Evolutionary conservation across 352 stramenopile species (phyloP).

Genomic region (Phytophthora tubulina): DNA sequence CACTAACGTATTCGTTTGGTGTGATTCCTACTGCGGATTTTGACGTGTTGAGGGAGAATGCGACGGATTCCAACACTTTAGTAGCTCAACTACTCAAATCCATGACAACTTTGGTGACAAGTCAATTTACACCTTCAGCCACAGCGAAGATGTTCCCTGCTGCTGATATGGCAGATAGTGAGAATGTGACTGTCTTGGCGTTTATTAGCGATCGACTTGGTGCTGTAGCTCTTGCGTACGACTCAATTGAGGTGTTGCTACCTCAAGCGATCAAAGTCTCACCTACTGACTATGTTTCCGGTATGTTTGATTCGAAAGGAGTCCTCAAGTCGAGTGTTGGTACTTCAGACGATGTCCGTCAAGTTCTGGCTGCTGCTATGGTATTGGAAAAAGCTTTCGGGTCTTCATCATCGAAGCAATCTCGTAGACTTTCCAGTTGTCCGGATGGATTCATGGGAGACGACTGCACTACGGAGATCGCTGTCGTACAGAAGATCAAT

Average conservation of each 20-base stretch:
- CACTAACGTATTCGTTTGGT: constrained; percentile 71
- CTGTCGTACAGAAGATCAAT: constrained; percentile 50
- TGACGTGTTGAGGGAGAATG: constrained; percentile 7
- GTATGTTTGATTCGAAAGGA: constrained; percentile 37
- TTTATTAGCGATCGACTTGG: constrained; percentile 66
- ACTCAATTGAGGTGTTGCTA: constrained; percentile 51
- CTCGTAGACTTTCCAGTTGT: constrained; percentile 33
- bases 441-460: constrained; percentile 52
- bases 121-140: constrained; percentile 48
- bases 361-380: constrained; percentile 54
- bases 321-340: constrained; percentile 24
- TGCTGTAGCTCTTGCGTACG: constrained; percentile 44
- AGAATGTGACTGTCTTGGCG: constrained; percentile 60
- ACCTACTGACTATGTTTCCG: constrained; percentile 51
- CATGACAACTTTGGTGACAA: constrained; percentile 50
- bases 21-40: constrained; percentile 52
- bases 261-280: constrained; percentile 44
- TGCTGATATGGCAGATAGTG: constrained; percentile 29
- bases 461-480: constrained; percentile 52
- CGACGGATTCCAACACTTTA: constrained; percentile 28
- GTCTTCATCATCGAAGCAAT: constrained; percentile 6
- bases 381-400: constrained; percentile 57
- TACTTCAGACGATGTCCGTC: constrained; percentile 40
- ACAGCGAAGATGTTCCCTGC: constrained; percentile 59
- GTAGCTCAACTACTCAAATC: constrained; percentile 41